Conservation (phyloP, 306 rosid genomes). For the Castanea mollissima region DNA sequence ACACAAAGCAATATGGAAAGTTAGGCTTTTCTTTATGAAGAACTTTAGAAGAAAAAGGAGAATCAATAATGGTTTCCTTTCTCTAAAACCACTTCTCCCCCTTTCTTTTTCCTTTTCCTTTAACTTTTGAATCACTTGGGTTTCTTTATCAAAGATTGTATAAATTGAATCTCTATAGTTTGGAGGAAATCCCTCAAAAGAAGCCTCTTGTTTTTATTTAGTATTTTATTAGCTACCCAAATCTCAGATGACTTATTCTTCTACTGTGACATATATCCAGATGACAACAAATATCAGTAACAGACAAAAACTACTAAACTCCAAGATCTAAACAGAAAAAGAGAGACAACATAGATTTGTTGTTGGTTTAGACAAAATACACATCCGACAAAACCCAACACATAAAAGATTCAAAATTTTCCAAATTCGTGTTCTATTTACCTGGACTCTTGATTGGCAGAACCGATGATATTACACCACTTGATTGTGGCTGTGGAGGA, state of each 20-base stretch:
- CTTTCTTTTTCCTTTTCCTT: slow-evolving; percentile 37
- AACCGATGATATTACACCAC: slow-evolving; percentile 32
- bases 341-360: slow-evolving; percentile 9
- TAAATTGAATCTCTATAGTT: slow-evolving; percentile 27
- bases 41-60: slow-evolving; percentile 41
- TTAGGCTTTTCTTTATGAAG: slow-evolving; percentile 28
- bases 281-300: slow-evolving; percentile 40
- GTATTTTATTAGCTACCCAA: slow-evolving; percentile 29
- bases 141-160: slow-evolving; percentile 35
- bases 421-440: slow-evolving; percentile 28
- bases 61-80: slow-evolving; percentile 45
- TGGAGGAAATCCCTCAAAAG: slow-evolving; percentile 21
- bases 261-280: slow-evolving; percentile 23
- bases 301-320: slow-evolving; percentile 79
- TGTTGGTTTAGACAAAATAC: slow-evolving; percentile 27
- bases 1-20: slow-evolving; percentile 28
- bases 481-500: slow-evolving; percentile 47
- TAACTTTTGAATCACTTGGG: slow-evolving; percentile 48
- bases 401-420: slow-evolving; percentile 15
- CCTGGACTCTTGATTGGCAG: slow-evolving; percentile 59
- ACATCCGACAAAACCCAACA: slow-evolving; percentile 41
- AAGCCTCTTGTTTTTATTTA: slow-evolving; percentile 22
- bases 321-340: slow-evolving; percentile 31
- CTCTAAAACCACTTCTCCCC: slow-evolving; percentile 28
- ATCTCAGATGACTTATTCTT: slow-evolving; percentile 35